A percentile compares a stretch with the other conserved stretches of the same genome.
Evolutionary conservation across 2,329 filamentous ascomycete genomes (phyloP).

Genomic region (Talaromyces sp.): DNA sequence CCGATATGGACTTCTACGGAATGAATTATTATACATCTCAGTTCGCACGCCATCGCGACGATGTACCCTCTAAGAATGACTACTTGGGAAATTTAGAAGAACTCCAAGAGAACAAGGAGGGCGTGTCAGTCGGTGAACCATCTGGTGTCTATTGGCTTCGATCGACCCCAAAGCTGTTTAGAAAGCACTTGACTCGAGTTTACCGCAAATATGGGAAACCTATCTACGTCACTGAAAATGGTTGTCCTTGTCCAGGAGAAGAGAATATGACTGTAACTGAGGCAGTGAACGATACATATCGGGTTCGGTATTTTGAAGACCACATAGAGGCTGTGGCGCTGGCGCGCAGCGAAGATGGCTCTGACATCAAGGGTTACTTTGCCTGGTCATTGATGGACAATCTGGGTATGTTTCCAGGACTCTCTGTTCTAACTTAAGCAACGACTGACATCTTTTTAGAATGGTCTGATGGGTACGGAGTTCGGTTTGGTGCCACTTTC

Average conservation of each 20-base stretch:
- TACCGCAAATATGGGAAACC: constrained; percentile 26
- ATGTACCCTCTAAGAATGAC: constrained; percentile 19
- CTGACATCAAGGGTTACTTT: constrained; percentile 31
- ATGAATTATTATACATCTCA: constrained; percentile 24
- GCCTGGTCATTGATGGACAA: constrained; percentile 34
- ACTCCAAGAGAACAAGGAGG: constrained; percentile 23
- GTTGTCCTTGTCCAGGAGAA: constrained; percentile 35
- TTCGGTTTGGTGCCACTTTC: constrained; percentile 29
- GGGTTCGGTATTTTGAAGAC: constrained; percentile 38
- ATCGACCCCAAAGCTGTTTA: constrained; percentile 21
- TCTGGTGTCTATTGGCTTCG: constrained; percentile 19
- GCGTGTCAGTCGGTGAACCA: constrained; percentile 23
- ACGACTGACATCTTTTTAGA: constrained; percentile 20
- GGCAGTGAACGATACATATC: constrained; percentile 38
- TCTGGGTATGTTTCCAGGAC: constrained; percentile 28
- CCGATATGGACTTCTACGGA: constrained; percentile 27
- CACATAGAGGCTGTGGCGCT: constrained; percentile 39
- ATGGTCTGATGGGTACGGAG: constrained; percentile 29
- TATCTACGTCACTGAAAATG: constrained; percentile 29
- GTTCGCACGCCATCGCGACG: background rate
- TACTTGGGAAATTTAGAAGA: constrained; percentile 27
- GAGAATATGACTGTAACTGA: constrained; percentile 35
- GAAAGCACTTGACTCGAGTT: constrained; percentile 26
- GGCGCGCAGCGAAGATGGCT: constrained; percentile 25
- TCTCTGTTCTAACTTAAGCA: background rate